A percentile compares a stretch with the other conserved stretches of the same genome.
phyloP scores from a whole-genome alignment of 2,329 filamentous ascomycete genomes.

The Fusarium subglutinans region DNA sequence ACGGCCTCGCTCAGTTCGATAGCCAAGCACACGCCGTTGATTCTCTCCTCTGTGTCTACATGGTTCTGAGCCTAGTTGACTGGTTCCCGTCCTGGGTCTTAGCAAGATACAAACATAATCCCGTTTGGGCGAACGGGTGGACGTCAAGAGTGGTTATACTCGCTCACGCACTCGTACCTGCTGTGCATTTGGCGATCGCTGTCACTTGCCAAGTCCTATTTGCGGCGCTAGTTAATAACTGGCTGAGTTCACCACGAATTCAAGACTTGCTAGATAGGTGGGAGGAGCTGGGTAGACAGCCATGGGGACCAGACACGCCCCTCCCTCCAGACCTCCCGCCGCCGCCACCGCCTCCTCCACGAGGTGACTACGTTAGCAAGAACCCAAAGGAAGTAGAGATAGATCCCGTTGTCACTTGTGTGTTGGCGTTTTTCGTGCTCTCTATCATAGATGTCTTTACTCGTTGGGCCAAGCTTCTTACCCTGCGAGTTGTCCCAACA shows the following conservation, averaged over 20 bases:
- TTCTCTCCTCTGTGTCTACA: accelerated
- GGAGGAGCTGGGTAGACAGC: not conserved
- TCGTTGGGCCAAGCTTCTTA: not conserved
- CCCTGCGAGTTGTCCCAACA: not conserved
- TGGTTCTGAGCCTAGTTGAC: accelerated
- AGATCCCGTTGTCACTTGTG: accelerated
- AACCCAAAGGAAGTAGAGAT: not conserved
- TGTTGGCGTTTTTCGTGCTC: accelerated
- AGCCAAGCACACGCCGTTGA: not conserved
- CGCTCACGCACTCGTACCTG: accelerated
- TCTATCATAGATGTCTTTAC: not conserved
- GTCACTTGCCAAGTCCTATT: not conserved
- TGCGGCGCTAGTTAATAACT: accelerated
- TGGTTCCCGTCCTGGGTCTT: accelerated
- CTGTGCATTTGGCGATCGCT: accelerated
- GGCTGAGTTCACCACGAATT: not conserved
- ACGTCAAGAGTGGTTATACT: accelerated
- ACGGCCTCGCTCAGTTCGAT: not conserved
- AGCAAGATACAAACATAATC: accelerated
- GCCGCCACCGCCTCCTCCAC: not conserved
- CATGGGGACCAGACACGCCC: not conserved
- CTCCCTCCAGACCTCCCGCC: not conserved
- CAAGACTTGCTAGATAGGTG: accelerated
- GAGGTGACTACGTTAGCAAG: not conserved
- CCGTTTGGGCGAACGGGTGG: not conserved